Evolutionary conservation across 2,329 filamentous ascomycete genomes (phyloP).

Genomic region (Zymoseptoria tritici): DNA sequence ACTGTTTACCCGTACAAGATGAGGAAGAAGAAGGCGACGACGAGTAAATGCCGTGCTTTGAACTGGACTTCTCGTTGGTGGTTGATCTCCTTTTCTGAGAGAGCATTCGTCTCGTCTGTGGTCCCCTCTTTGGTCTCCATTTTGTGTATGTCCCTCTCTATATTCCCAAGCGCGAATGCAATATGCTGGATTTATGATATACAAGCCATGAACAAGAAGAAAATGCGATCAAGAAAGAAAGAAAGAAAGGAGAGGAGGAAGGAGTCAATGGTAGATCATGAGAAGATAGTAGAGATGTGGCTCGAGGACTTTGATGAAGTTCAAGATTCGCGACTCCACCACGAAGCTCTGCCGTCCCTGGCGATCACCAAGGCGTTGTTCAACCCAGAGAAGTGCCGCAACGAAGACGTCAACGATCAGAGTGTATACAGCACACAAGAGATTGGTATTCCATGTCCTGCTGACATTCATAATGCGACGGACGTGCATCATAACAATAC

Average conservation of each 20-base stretch:
- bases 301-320: neutral
- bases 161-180: neutral
- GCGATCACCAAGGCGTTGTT: no score
- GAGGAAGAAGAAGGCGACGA: constrained; percentile 61
- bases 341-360: no score
- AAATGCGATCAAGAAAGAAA: neutral
- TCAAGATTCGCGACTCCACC: neutral
- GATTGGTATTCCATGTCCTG: no score
- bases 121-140: neutral
- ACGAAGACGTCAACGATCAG: no score
- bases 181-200: neutral
- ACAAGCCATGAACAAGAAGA: neutral
- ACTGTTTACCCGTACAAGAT: constrained; percentile 43
- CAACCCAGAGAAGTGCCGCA: no score
- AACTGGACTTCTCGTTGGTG: constrained; percentile 43
- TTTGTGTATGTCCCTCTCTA: neutral
- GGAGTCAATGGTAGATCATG: constrained; percentile 3
- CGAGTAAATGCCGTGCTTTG: constrained; percentile 45
- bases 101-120: neutral
- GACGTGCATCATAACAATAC: no score
- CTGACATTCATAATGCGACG: no score
- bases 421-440: no score
- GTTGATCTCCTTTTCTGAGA: constrained; percentile 22
- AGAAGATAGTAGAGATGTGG: neutral
- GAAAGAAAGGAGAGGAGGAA: constrained; percentile 3